These are phyloP conservation scores for Phytophthora syringae DNA, from an alignment of 352 stramenopile genomes.

Conservation along the genomic window DNA sequence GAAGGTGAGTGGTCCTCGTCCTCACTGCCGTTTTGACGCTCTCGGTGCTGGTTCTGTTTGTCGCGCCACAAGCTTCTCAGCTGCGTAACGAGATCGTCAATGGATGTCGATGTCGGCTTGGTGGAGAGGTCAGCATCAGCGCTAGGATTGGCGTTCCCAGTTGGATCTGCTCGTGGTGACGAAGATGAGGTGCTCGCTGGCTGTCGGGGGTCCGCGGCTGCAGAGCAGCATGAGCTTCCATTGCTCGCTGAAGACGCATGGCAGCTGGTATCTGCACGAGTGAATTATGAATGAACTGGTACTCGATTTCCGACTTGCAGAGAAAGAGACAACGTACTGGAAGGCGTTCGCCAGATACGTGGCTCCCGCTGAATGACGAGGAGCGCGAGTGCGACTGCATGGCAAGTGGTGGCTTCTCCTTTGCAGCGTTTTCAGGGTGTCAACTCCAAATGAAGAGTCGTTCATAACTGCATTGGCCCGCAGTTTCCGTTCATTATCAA, in stretches of 20 bases:
- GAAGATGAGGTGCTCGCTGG: background rate
- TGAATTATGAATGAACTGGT: background rate
- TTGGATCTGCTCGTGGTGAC: background rate
- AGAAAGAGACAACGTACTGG: slow-evolving; percentile 3
- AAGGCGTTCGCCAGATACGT: slow-evolving; percentile 3
- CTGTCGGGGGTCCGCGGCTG: slow-evolving; percentile 4
- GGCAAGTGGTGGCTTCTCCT: background rate
- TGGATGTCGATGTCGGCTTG: slow-evolving; percentile 2
- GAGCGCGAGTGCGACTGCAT: slow-evolving; percentile 26
- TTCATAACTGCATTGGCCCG: background rate
- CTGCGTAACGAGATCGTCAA: slow-evolving; percentile 36
- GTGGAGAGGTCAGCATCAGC: background rate
- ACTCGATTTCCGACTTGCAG: background rate
- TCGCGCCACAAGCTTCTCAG: slow-evolving; percentile 32
- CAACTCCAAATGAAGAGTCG: background rate
- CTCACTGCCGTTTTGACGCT: background rate
- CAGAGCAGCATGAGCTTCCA: slow-evolving; percentile 36
- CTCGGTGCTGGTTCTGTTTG: slow-evolving; percentile 14
- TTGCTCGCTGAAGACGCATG: slow-evolving; percentile 41
- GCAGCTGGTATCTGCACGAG: slow-evolving; percentile 24
- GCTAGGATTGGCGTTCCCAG: background rate
- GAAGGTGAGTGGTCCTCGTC: background rate
- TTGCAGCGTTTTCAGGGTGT: background rate
- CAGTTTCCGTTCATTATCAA: no score
- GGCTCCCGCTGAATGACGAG: slow-evolving; percentile 22